phyloP scores from a whole-genome alignment of 306 rosid species.

The Fragaria ananassa region DNA sequence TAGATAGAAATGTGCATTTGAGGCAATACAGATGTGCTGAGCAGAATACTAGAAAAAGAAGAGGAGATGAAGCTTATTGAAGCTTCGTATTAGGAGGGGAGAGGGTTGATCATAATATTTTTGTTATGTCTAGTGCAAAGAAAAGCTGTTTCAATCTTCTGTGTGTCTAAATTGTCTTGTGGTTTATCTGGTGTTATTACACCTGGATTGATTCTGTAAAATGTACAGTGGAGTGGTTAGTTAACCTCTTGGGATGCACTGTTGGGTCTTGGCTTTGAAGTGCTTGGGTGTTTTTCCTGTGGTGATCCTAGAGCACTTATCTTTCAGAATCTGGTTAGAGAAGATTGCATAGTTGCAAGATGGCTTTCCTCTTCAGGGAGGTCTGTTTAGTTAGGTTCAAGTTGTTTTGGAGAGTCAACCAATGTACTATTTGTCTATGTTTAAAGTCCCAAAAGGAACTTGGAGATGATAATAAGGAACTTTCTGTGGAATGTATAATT shows the following conservation, averaged over 20 bases:
- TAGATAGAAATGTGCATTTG: background rate
- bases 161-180: background rate
- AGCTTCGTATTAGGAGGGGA: background rate
- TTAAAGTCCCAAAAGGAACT: background rate
- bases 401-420: background rate
- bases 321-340: background rate
- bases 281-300: background rate
- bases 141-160: background rate
- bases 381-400: background rate
- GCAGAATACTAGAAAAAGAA: background rate
- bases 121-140: background rate
- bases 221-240: background rate
- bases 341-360: background rate
- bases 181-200: background rate
- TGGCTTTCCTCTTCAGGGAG: background rate
- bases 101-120: background rate
- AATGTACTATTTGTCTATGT: background rate
- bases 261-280: background rate
- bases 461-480: background rate
- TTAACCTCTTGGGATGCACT: background rate
- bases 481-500: background rate
- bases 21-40: background rate
- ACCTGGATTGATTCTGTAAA: background rate
- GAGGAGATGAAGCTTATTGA: background rate
- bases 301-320: background rate